phyloP scores from a whole-genome alignment of 164 flowering plant species.

The Nymphaea thermarum region DNA sequence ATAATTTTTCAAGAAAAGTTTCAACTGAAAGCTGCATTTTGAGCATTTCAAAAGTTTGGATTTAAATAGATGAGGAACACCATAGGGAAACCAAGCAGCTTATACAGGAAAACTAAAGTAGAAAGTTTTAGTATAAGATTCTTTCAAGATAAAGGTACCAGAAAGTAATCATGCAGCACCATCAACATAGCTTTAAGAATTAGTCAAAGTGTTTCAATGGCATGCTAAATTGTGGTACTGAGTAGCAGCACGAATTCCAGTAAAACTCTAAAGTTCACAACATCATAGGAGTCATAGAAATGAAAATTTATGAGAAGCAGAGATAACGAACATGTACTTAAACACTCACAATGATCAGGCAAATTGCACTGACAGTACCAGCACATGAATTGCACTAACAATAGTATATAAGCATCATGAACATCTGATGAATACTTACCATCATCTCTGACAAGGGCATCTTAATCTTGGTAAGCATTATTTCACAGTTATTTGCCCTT shows the following conservation, averaged over 20 bases:
- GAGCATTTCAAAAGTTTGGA: too few relatives aligned
- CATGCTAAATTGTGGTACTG: too few relatives aligned
- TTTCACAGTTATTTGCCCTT: slow-evolving; percentile 82
- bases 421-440: slow-evolving; percentile 26
- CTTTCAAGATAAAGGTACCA: neutral
- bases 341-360: too few relatives aligned
- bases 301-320: too few relatives aligned
- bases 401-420: neutral
- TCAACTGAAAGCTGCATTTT: neutral
- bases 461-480: slow-evolving; percentile 90
- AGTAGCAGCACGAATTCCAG: too few relatives aligned
- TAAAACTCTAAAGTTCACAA: too few relatives aligned
- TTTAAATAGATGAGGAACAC: neutral
- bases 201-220: too few relatives aligned
- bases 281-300: too few relatives aligned
- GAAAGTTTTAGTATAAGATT: neutral
- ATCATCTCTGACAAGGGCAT: slow-evolving; percentile 89
- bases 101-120: neutral
- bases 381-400: neutral
- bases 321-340: too few relatives aligned
- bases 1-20: neutral
- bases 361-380: too few relatives aligned
- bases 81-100: neutral
- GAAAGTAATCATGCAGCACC: neutral
- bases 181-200: too few relatives aligned